Conservation (phyloP, 176 grass and related monocot genomes). For the Alopecurus myosuroides region DNA sequence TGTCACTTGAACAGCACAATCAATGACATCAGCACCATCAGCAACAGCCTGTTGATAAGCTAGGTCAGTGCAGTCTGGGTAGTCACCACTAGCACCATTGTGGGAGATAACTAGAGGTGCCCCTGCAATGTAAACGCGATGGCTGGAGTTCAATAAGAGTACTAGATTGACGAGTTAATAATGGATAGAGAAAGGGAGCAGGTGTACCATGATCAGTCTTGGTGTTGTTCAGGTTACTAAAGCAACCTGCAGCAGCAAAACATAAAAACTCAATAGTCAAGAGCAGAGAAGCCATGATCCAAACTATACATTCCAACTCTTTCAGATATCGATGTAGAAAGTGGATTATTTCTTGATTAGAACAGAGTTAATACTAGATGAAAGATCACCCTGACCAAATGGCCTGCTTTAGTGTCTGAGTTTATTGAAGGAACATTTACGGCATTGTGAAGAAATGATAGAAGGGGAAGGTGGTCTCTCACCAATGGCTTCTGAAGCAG, state of each 20-base stretch:
- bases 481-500: conserved; percentile 63
- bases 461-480: conserved; percentile 28
- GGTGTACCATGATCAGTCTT: conserved; percentile 59
- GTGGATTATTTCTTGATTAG: background rate
- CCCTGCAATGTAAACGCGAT: conserved; percentile 35
- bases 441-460: background rate
- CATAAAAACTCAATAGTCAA: background rate
- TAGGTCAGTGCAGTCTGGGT: conserved; percentile 81
- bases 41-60: conserved; percentile 74
- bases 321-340: background rate
- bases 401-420: background rate
- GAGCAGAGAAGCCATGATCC: background rate
- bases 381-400: background rate
- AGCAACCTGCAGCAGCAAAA: conserved; percentile 60
- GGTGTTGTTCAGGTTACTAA: conserved; percentile 55
- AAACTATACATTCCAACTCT: background rate
- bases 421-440: background rate
- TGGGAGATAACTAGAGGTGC: conserved; percentile 71
- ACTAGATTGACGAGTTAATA: background rate
- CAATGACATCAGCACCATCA: conserved; percentile 80
- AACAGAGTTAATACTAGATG: background rate
- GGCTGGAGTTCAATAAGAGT: conserved; percentile 20
- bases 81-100: conserved; percentile 84
- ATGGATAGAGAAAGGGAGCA: background rate
- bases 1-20: conserved; percentile 88